Evolutionary conservation across 129 eudicot species (phyloP), one percentile per base, ranked within the genome.

Genomic region (Ambrosia trifida): DNA sequence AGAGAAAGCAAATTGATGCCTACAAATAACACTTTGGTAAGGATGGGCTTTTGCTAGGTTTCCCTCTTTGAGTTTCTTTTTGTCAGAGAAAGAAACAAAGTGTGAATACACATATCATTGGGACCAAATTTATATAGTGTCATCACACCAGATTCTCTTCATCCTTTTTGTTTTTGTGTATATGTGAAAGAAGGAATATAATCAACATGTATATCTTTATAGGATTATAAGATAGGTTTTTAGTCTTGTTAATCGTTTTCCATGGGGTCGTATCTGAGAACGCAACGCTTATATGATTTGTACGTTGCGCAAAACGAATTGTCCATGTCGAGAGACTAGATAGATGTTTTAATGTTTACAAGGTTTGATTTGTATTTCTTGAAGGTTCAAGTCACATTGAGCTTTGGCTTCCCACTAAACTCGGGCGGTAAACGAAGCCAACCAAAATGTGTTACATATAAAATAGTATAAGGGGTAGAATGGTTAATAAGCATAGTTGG

Each of bases 11-110:
- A 62, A 62, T 5, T 63, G 72, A 30, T 50, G 30, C 51, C 51
- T 78, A 70, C 76, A 78, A 78, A 78, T 52, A 50, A 70, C 66
- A 69, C 71, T 77, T 77, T 62, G 81, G 68, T 12, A 67, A 67
- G 74, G 51, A 67, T 69, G 69, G 80, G 67, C 68, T 70, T 66
- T 73, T 75, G 72, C 66, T 65, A 52, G 56, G 24, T 46, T 76
- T 68, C 56, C 75, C 20, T 40, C 72, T 78, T 51, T 70, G 77
- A 63, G 57, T 70, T 78, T 56, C 76, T 78, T 76, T 77, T 70
- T 70, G 81, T 78, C 81, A 78, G 81, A 51, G 56, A 70, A 78
- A 78, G 76, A 70, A 59, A 77, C 81, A 62, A 77, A 70, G 77
- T 70, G 65, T 77, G 72, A 78, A 78, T 70, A 76, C 77, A 72